Conservation (phyloP, 108 stramenopile genomes). For the Cyclotella kingstonii region DNA sequence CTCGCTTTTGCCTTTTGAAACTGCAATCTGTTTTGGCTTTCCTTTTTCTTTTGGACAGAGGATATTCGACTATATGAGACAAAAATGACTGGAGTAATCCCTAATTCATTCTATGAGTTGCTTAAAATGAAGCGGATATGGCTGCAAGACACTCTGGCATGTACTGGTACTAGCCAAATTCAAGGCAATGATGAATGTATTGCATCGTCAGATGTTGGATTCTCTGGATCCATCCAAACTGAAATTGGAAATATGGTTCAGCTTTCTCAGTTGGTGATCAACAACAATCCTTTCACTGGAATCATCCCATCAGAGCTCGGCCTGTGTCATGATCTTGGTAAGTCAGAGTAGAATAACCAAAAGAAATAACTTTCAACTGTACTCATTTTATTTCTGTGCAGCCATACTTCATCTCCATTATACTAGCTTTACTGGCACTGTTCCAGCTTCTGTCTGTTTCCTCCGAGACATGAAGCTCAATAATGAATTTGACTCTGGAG, state of each 20-base stretch:
- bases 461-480: conserved; percentile 32
- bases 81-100: conserved; percentile 21
- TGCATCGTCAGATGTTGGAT: conserved; percentile 12
- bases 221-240: conserved; percentile 37
- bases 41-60: not conserved
- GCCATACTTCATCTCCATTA: conserved; percentile 32
- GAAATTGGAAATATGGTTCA: conserved; percentile 36
- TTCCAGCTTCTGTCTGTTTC: conserved; percentile 25
- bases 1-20: no score
- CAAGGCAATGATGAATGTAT: conserved; percentile 16
- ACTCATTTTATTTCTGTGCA: not conserved
- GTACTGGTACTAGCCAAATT: not conserved
- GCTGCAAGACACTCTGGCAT: conserved; percentile 32
- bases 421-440: conserved; percentile 23
- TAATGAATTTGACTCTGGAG: conserved; percentile 5
- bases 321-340: conserved; percentile 29
- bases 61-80: conserved; percentile 13
- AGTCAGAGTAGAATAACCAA: not conserved
- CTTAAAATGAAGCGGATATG: conserved; percentile 19
- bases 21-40: not conserved
- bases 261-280: conserved; percentile 22
- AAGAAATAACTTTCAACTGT: not conserved
- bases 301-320: conserved; percentile 48
- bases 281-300: conserved; percentile 52
- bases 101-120: conserved; percentile 24